phyloP scores from a whole-genome alignment of 495 filamentous ascomycete genomes.

The Xylaria nigripes region DNA sequence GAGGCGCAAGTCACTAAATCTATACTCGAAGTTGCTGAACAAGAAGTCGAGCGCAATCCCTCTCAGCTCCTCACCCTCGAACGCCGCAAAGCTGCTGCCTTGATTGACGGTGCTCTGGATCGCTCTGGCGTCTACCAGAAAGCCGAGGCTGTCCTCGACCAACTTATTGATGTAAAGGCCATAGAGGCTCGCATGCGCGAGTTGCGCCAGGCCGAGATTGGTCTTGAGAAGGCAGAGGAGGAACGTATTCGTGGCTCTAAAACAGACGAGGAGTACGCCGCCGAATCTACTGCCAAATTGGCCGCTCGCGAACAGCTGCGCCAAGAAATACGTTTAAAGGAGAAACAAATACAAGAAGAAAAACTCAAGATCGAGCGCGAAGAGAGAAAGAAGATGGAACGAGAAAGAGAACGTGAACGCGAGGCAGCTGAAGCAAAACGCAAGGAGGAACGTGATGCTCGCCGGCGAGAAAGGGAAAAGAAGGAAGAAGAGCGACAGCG shows the following conservation, averaged over 20 bases:
- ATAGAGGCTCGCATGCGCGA: slow-evolving; percentile 62
- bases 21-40: slow-evolving; percentile 64
- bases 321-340: slow-evolving; percentile 55
- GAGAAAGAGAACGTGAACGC: slow-evolving; percentile 51
- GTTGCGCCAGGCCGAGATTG: slow-evolving; percentile 64
- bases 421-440: slow-evolving; percentile 51
- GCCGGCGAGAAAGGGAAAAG: slow-evolving; percentile 50
- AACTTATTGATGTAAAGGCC: slow-evolving; percentile 56
- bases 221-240: slow-evolving; percentile 58
- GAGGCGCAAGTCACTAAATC: slow-evolving; percentile 58
- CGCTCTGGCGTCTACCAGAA: slow-evolving; percentile 72
- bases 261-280: slow-evolving; percentile 74
- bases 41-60: slow-evolving; percentile 75
- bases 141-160: slow-evolving; percentile 58
- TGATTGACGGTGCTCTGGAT: slow-evolving; percentile 82
- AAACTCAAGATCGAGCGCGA: slow-evolving; percentile 55
- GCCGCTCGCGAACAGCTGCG: slow-evolving; percentile 56
- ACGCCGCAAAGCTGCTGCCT: slow-evolving; percentile 66
- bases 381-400: slow-evolving; percentile 51
- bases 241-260: slow-evolving; percentile 66
- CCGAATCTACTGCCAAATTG: slow-evolving; percentile 57
- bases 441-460: slow-evolving; percentile 47
- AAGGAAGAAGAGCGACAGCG: slow-evolving; percentile 49
- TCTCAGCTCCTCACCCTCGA: slow-evolving; percentile 63
- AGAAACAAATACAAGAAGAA: slow-evolving; percentile 57